Evolutionary conservation across 2,329 filamentous ascomycete genomes (phyloP).

Genomic region (Endoconidiophora laricicola): DNA sequence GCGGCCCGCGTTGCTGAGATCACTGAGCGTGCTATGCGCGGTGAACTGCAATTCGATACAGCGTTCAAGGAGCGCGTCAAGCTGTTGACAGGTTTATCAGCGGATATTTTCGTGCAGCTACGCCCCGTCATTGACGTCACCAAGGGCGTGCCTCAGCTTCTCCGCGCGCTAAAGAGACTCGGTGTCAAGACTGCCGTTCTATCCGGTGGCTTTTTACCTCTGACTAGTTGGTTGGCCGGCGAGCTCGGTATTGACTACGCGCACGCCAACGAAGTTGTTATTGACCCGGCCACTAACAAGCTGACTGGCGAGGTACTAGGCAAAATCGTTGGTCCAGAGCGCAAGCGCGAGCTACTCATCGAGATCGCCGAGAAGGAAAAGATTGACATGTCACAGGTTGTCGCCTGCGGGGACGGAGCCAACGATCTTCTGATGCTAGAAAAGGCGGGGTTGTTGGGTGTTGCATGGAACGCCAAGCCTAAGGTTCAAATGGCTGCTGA

Average conservation of each 20-base stretch:
- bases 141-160: conserved; percentile 58
- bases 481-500: conserved; percentile 64
- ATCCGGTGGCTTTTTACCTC: conserved; percentile 78
- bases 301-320: conserved; percentile 60
- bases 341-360: conserved; percentile 54
- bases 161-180: conserved; percentile 56
- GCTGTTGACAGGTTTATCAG: conserved; percentile 65
- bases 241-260: conserved; percentile 76
- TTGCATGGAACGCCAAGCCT: conserved; percentile 75
- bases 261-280: conserved; percentile 67
- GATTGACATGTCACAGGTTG: conserved; percentile 46
- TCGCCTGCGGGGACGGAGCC: conserved; percentile 67
- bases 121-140: conserved; percentile 64
- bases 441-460: conserved; percentile 50
- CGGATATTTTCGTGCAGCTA: conserved; percentile 62
- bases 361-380: conserved; percentile 54
- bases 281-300: conserved; percentile 35
- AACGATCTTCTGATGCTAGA: conserved; percentile 72
- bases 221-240: conserved; percentile 71
- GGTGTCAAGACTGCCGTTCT: conserved; percentile 82
- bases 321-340: conserved; percentile 57
- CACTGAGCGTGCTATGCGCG: conserved; percentile 86
- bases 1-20: conserved; percentile 72
- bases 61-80: conserved; percentile 67
- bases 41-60: conserved; percentile 79